Base-by-base conservation (phyloP, 768 basidiomycete species). In the Pholiota molesta region DNA sequence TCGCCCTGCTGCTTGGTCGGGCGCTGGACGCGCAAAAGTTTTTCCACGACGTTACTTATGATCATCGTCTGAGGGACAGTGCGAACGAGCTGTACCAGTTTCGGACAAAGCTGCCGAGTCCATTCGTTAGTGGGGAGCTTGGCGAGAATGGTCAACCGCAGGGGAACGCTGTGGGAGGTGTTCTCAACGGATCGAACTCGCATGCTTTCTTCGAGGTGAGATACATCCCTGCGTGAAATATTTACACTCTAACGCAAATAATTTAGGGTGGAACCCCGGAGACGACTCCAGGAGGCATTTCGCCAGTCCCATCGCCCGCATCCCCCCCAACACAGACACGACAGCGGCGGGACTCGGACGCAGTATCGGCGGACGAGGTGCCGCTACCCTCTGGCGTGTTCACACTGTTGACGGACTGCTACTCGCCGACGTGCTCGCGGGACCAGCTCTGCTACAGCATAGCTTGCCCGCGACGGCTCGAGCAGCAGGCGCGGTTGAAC, bases 31-130 rank as follows among this genome's bases (percentile, higher is more conserved):
- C 96, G 9, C 97, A 99, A 74, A 99, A 99, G 77, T 99, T 95
- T 78, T 99, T 99, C 73, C 97, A 99, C 71, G 97, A 99, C 70
- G 97, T 99, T 66, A 98, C 97, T 9, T 99, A 99, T 71, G 97
- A 98, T 70, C 97, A 99, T 73, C 90, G 97, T 14, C 73, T 99
- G 60, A 81, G 97, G 55, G 97, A 99, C 75, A 94, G 88, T 69
- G 79, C 88, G 0, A 83, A 83, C 63, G 97, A 99, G 75, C 76
- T 99, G 31, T 99, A 98, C 75, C 95, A 97, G 72, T 99, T 99
- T 75, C 83, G 88, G 65, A 89, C 92, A 52, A 87, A 89, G 69
- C 72, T 97, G 40, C 85, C 89, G 5, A 94, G 89, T 70, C 93
- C 92, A 2, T 95, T 95, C 71, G 90, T 92, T 61, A 89, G 89